These are phyloP conservation scores for Lyophyllum atratum DNA, from an alignment of 768 basidiomycete species.

Conservation along the genomic window DNA sequence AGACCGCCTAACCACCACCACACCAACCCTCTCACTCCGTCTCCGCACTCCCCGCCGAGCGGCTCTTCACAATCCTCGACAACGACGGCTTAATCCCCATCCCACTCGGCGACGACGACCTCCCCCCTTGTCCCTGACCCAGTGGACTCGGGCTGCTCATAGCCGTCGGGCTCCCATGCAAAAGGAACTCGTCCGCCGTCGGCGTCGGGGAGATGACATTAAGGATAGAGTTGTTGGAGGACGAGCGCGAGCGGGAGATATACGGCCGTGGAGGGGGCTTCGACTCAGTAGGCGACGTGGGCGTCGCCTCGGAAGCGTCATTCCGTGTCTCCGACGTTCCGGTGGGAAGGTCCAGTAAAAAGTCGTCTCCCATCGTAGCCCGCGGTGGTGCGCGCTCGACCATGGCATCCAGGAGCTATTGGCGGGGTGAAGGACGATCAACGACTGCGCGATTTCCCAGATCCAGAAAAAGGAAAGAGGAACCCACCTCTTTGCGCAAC, in stretches of 20 bases:
- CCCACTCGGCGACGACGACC: slow-evolving; percentile 6
- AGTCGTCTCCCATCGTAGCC: slow-evolving; percentile 66
- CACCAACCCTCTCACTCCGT: background rate
- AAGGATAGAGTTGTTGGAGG: slow-evolving; percentile 43
- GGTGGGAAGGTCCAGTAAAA: slow-evolving; percentile 38
- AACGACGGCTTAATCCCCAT: slow-evolving; percentile 20
- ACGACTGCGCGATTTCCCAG: too few relatives aligned
- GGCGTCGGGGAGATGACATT: slow-evolving; percentile 38
- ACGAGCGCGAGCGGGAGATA: slow-evolving; percentile 56
- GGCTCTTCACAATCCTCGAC: slow-evolving; percentile 20
- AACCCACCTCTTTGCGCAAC: slow-evolving; percentile 71
- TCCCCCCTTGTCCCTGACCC: slow-evolving; percentile 7
- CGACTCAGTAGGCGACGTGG: slow-evolving; percentile 21
- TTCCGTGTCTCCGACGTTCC: slow-evolving; percentile 17
- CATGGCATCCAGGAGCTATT: slow-evolving; percentile 79
- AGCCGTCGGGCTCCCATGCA: slow-evolving; percentile 13
- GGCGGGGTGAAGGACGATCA: background rate
- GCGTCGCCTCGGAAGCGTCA: slow-evolving; percentile 25
- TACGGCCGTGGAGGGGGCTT: slow-evolving; percentile 61
- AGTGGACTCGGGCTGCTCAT: slow-evolving; percentile 13
- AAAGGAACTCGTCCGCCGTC: slow-evolving; percentile 17
- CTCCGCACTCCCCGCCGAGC: slow-evolving; percentile 20
- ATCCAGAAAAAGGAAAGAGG: slow-evolving; percentile 5
- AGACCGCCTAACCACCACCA: background rate
- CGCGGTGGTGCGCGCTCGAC: slow-evolving; percentile 84